phyloP scores from a whole-genome alignment of 2,329 filamentous ascomycete genomes.

The Alternaria arbusti region DNA sequence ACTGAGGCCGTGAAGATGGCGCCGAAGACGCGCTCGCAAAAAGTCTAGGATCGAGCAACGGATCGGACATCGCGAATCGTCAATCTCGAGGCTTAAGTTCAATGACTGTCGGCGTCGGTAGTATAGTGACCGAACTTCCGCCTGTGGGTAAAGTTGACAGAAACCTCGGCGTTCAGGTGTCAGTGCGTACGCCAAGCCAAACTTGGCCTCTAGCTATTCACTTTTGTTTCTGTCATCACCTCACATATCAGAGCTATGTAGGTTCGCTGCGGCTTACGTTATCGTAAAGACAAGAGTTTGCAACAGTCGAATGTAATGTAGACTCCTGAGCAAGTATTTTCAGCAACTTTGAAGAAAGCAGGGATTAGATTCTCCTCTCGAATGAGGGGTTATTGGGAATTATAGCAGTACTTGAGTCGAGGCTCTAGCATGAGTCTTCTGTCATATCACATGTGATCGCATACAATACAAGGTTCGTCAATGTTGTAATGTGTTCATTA shows the following conservation, averaged over 20 bases:
- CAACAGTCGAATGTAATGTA: background rate
- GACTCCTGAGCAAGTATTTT: background rate
- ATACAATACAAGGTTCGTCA: background rate
- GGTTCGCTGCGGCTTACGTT: background rate
- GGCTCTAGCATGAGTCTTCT: background rate
- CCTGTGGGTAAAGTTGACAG: constrained; percentile 4
- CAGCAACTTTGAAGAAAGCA: background rate
- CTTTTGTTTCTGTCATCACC: background rate
- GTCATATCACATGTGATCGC: background rate
- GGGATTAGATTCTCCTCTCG: background rate
- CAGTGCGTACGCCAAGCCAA: background rate
- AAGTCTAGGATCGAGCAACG: constrained; percentile 40
- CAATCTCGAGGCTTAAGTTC: constrained; percentile 1
- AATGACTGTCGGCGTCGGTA: constrained; percentile 28
- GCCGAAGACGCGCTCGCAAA: constrained; percentile 30
- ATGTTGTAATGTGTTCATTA: background rate
- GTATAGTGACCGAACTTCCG: constrained; percentile 16
- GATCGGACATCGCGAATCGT: constrained; percentile 30
- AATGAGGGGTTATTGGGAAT: background rate
- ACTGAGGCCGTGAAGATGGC: constrained; percentile 34
- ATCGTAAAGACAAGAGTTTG: background rate
- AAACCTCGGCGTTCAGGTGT: background rate
- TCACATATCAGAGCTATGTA: background rate
- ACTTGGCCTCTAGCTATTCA: background rate
- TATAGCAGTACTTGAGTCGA: background rate